Evolutionary conservation across 2,329 filamentous ascomycete species (phyloP).

Genomic region (Arthrocladium fulminans): DNA sequence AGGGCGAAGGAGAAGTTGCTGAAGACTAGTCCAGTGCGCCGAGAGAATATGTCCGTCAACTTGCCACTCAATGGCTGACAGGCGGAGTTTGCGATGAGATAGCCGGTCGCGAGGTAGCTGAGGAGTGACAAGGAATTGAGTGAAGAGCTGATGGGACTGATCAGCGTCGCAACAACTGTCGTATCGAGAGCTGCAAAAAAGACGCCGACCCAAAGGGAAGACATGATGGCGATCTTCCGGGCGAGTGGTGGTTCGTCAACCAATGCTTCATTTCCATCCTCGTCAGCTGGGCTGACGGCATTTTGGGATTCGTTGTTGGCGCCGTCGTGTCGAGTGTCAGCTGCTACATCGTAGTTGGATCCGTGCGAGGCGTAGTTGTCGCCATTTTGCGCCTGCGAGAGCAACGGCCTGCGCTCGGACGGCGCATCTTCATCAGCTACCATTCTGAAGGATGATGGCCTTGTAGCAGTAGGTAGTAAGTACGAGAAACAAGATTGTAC

Average conservation of each 20-base stretch:
- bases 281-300: background rate
- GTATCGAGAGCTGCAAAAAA: constrained; percentile 58
- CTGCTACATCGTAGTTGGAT: background rate
- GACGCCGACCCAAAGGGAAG: constrained; percentile 44
- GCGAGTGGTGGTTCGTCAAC: constrained; percentile 40
- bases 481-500: background rate
- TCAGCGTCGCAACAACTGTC: constrained; percentile 78
- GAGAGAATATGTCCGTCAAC: constrained; percentile 79
- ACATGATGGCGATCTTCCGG: constrained; percentile 41
- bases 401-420: constrained; percentile 16
- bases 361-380: background rate
- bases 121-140: constrained; percentile 73
- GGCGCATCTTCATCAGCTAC: constrained; percentile 2
- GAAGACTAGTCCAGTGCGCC: constrained; percentile 67
- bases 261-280: constrained; percentile 13
- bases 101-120: constrained; percentile 81
- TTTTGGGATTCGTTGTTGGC: constrained; percentile 10
- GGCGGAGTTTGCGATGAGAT: constrained; percentile 79
- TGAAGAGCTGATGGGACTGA: constrained; percentile 71
- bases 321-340: background rate
- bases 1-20: constrained; percentile 70
- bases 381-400: background rate
- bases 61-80: constrained; percentile 78
- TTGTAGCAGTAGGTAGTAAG: background rate
- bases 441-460: background rate